phyloP scores from a whole-genome alignment of 2,329 filamentous ascomycete species.

The Delphinella strobiligena region DNA sequence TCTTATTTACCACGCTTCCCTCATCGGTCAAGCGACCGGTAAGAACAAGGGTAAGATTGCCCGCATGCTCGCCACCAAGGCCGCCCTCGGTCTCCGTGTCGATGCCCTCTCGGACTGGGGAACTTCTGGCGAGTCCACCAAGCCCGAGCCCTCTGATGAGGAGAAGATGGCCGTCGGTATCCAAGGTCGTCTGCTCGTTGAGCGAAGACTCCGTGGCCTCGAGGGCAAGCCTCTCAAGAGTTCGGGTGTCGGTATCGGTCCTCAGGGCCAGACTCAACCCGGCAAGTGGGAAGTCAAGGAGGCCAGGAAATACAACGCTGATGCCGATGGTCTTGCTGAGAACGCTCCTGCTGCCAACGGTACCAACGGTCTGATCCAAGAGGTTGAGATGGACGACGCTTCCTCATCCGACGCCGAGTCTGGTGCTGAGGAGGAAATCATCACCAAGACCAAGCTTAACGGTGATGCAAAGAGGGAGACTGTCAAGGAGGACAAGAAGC shows the following conservation, averaged over 20 bases:
- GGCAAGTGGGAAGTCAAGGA: constrained; percentile 89
- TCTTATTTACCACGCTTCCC: constrained; percentile 80
- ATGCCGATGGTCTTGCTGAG: constrained; percentile 72
- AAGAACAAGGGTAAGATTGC: constrained; percentile 99
- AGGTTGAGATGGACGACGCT: constrained; percentile 25
- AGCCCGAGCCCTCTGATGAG: constrained; percentile 63
- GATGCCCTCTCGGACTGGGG: constrained; percentile 76
- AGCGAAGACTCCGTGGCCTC: constrained; percentile 62
- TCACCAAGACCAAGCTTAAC: constrained; percentile 1
- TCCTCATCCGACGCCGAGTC: constrained; percentile 7
- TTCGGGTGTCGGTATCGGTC: constrained; percentile 62
- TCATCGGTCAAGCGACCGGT: constrained; percentile 92
- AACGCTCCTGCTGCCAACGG: constrained; percentile 47
- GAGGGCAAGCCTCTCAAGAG: constrained; percentile 84
- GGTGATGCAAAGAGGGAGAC: constrained; percentile 9
- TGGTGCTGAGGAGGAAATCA: constrained; percentile 5
- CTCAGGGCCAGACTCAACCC: constrained; percentile 53
- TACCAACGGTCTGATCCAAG: constrained; percentile 41
- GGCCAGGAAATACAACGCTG: constrained; percentile 83
- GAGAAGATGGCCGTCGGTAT: constrained; percentile 75
- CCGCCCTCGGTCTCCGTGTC: constrained; percentile 82
- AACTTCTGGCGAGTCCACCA: constrained; percentile 51
- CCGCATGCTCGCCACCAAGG: constrained; percentile 87
- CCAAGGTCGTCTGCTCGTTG: constrained; percentile 57
- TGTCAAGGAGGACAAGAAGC: constrained; percentile 11